Evolutionary conservation across 1,284 basidiomycete genomes (phyloP), one percentile per base, ranked within the genome.

Genomic region (Naganishia sp.): DNA sequence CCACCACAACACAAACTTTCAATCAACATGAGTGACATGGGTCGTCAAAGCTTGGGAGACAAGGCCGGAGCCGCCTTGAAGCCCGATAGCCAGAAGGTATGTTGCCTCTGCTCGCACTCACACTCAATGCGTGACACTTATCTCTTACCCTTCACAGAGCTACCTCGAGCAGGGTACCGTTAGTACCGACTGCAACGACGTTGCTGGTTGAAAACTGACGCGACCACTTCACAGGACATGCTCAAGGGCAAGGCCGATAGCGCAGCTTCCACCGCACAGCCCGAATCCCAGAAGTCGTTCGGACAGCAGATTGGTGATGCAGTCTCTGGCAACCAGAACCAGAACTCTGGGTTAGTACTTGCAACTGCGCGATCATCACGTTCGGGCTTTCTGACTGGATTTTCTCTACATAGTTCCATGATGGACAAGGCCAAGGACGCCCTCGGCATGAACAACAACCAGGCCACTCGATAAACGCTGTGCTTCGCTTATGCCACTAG

Each of bases 31-130:
- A 57, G 60, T 68, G 74, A 75, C 73, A 71, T 69, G 67, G 72
- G 70, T 28, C 68, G 74, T 63, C 72, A 75, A 72, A 74, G 72
- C 63, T 65, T 74, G 61, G 71, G 72, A 61, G 73, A 74, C 73
- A 59, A 77, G 75, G 75, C 75, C 55, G 72, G 67, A 31, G 71
- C 75, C 65, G 73, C 75, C 67, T 39, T 75, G 48, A 76, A 77
- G 71, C 75, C 75, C 64, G 75, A 77, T 70, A 72, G 70, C 31
- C 69, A 77, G 70, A 77, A 67, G 68, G 25, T 53, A 18, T 5
- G 50, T 53, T 18, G 50, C 18, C 31, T 25, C 6, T 31, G 7
- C 3, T 25, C 11, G 28, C 18, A 5, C 16, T 33, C 31, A 15
- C 28, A 16, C 11, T 25, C 23, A 7, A 53, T 10, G 28, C 25